Evolutionary conservation across 208 protist genomes (phyloP).

Genomic region (Phytomonas sp.): DNA sequence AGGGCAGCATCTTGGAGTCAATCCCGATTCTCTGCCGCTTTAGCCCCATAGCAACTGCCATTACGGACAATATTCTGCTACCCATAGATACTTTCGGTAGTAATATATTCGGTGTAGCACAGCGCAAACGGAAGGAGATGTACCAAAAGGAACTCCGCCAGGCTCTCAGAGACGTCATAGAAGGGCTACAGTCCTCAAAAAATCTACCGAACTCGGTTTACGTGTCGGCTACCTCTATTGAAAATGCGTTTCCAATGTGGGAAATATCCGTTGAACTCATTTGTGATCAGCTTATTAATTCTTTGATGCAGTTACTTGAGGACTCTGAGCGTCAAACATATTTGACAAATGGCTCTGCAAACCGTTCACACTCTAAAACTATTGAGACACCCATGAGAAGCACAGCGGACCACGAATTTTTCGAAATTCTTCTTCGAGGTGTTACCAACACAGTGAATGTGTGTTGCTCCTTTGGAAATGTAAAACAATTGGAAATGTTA

Average conservation of each 20-base stretch:
- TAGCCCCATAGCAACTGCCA: conserved; percentile 46
- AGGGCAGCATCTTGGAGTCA: conserved; percentile 26
- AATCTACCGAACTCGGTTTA: conserved; percentile 15
- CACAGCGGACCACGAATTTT: conserved; percentile 37
- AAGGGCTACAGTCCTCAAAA: conserved; percentile 30
- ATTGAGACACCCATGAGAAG: conserved; percentile 33
- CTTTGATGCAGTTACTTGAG: conserved; percentile 31
- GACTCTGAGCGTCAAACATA: conserved; percentile 21
- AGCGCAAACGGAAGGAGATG: conserved; percentile 50
- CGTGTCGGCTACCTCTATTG: conserved; percentile 30
- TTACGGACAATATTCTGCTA: conserved; percentile 72
- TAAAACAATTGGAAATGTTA: conserved; percentile 52
- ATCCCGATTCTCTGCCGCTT: conserved; percentile 77
- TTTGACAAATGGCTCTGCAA: conserved; percentile 3
- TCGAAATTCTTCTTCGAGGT: conserved; percentile 38
- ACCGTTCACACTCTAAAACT: conserved; percentile 1
- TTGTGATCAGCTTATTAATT: conserved; percentile 25
- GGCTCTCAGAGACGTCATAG: conserved; percentile 59
- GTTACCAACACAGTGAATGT: conserved; percentile 60
- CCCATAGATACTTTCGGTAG: conserved; percentile 48
- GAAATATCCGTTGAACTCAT: conserved; percentile 56
- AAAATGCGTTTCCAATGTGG: conserved; percentile 87
- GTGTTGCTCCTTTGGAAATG: conserved; percentile 68
- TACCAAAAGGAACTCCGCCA: conserved; percentile 58
- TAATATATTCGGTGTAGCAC: conserved; percentile 36